phyloP scores from a whole-genome alignment of 352 stramenopile species.

The Phytophthora meadii region DNA sequence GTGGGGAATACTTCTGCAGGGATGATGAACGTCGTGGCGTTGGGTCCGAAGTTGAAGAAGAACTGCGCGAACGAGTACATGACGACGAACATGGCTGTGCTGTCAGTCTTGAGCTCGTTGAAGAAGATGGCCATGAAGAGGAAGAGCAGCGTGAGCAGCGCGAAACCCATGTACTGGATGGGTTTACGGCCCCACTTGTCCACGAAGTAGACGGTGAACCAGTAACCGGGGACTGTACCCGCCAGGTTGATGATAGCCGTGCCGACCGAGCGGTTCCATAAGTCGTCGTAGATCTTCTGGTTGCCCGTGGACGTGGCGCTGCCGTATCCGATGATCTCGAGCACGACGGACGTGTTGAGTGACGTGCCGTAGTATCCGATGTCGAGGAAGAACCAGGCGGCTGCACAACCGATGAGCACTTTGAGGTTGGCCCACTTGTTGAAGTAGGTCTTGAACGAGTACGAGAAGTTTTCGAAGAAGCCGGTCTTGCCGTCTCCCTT shows the following conservation, averaged over 20 bases:
- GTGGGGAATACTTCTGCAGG: slow-evolving; percentile 86
- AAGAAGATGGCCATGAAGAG: slow-evolving; percentile 59
- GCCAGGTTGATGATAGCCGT: slow-evolving; percentile 57
- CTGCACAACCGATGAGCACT: slow-evolving; percentile 52
- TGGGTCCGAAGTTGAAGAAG: slow-evolving; percentile 77
- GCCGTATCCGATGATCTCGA: slow-evolving; percentile 53
- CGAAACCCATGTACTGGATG: slow-evolving; percentile 72
- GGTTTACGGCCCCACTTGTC: slow-evolving; percentile 57
- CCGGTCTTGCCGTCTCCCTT: slow-evolving; percentile 53
- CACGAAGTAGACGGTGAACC: slow-evolving; percentile 68
- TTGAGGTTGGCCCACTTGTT: slow-evolving; percentile 56
- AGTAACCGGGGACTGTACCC: slow-evolving; percentile 68
- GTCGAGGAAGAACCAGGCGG: slow-evolving; percentile 69
- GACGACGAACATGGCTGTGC: slow-evolving; percentile 49
- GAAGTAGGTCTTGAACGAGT: slow-evolving; percentile 43
- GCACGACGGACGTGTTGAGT: slow-evolving; percentile 55
- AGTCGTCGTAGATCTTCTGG: slow-evolving; percentile 55
- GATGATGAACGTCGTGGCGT: slow-evolving; percentile 89
- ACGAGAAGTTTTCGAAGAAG: slow-evolving; percentile 45
- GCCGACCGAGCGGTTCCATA: slow-evolving; percentile 52
- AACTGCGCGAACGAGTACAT: slow-evolving; percentile 66
- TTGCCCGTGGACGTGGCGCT: slow-evolving; percentile 41
- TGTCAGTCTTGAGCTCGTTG: slow-evolving; percentile 46
- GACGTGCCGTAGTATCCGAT: slow-evolving; percentile 69
- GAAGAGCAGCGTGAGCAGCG: slow-evolving; percentile 50